Base-by-base conservation (phyloP, 2,329 filamentous ascomycete species). In the Mariannaea elegans region DNA sequence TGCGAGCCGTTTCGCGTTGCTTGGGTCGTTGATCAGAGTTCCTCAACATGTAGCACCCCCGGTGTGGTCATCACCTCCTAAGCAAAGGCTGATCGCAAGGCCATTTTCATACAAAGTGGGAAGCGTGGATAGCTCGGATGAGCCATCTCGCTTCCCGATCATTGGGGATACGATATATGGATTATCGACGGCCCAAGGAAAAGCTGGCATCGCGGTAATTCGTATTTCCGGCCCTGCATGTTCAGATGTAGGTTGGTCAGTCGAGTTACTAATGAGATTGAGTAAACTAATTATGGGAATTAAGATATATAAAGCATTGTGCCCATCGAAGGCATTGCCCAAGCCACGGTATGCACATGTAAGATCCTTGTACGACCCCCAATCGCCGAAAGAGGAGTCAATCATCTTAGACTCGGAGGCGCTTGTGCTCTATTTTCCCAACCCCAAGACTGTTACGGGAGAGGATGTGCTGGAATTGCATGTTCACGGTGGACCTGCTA, bases 391-490 rank as follows among this genome's bases (percentile, higher is more conserved):
- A 50, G 38, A 59, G 21, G 55, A 56, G 29, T 70, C 16, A 76
- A 90, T 79, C 14, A 85, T 97, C 41, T 77, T 88, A 29, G 95
- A 99, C 72, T 86, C 93, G 0, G 86, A 88, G 49, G 91, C 95
- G 1, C 76, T 98, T 12, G 82, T 97, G 2, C 83, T 98, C 24
- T 92, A 90, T 77, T 97, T 98, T 66, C 91, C 92, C 0, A 83
- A 81, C 0, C 94, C 94, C 0, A 85, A 86, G 47, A 97, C 93
- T 0, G 93, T 92, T 8, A 99, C 95, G 0, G 95, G 95, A 27
- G 94, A 98, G 73, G 93, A 97, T 72, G 83, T 98, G 1, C 84
- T 99, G 2, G 95, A 99, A 74, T 78, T 99, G 5, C 95, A 99
- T 70, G 85, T 97, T n/a, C 95, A 99, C 71, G 95, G 95, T 24